Evolutionary conservation across 2,329 filamentous ascomycete genomes (phyloP), one percentile per base, ranked within the genome.

Genomic region (Cladophialophora immunda): DNA sequence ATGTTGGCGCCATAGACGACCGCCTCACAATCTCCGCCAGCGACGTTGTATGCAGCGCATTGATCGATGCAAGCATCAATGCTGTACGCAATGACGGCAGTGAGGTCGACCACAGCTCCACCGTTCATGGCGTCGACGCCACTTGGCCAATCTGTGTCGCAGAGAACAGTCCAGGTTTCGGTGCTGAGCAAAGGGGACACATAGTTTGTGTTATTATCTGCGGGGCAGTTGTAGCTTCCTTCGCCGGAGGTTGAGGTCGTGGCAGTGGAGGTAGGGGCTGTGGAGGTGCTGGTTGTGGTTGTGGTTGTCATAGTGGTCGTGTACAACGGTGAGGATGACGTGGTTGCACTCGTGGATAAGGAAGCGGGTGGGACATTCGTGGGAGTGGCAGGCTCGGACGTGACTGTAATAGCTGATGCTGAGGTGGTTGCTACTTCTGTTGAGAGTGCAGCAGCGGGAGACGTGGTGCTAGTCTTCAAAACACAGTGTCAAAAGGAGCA

Each of bases 1-100:
- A 61, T 61, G 15, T 61, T 61, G 29, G 58, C 58, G n/a, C 58
- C 58, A 22, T 61, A 61, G 15, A 53, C 45, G n/a, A 61, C 58
- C 11, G 58, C 58, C 25, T 29, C 27, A 8, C 58, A 61, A 27
- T 4, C 22, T 9, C 45, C 58, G n/a, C 58, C 58, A 6, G 58
- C 45, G 19, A 61, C 22, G 29, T 38, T 61, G 22, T 61, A 53
- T 27, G 45, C 58, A 53, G 25, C 58, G 27, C 58, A 61, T 34
- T 52, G 47, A 15, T 61, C 58, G 47, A 61, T 53, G 47, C 58
- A 61, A 38, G 17, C 29, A 9, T 61, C 29, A 53, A 61, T 38
- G 15, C 58, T 61, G 47, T 61, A 61, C 22, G 58, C 41, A 15
- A 61, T 17, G 29, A 61, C 47, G 15, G 58, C 58, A 54, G 45